Evolutionary conservation across 768 basidiomycete genomes (phyloP), one percentile per base, ranked within the genome.

Genomic region (Calocybe gangraenosa): DNA sequence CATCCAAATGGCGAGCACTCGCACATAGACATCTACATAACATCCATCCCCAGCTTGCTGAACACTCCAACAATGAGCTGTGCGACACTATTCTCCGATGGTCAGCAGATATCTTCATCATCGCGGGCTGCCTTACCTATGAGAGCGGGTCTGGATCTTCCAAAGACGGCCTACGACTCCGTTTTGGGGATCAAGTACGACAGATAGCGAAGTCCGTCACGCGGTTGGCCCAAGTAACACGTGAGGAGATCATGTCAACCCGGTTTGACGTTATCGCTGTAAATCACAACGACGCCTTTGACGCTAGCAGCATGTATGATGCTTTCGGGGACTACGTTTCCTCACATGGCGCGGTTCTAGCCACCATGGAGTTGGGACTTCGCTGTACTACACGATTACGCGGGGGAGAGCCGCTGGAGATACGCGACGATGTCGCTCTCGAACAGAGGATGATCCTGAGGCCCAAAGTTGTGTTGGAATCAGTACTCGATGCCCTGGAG

Each of bases 391-490:
- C 81, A 33, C 68, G 73, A 42, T 74, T 69, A 40, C 62, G 61
- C 33, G 55, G 40, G 40, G 54, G 46, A 31, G 59, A 59, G 18
- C 51, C 44, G 35, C 33, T 51, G 14, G 56, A 55, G 25, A 47
- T 55, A 28, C 61, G 59, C 10, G 71, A 63, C 31, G 73, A 63
- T 22, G 74, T 69, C 25, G 60, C 54, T 19, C 60, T 79, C 34
- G 86, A 87, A 41, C 71, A 74, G 49, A 74, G 81, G 54, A 61
- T 81, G 42, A 62, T 89, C 40, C 65, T 88, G 46, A 71, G 71
- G 57, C 85, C 87, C n/a, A 88, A 85, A 60, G 84, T 88, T 2
- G 78, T 89, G 32, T 63, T 88, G 45, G 85, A 88, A 57, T 81
- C 80, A n/a, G 82, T 85, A 8, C 52, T 74, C 41, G 72, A 74